phyloP scores from a whole-genome alignment of 176 grass and related monocot species.

The bread wheat (Triticum aestivum) region DNA sequence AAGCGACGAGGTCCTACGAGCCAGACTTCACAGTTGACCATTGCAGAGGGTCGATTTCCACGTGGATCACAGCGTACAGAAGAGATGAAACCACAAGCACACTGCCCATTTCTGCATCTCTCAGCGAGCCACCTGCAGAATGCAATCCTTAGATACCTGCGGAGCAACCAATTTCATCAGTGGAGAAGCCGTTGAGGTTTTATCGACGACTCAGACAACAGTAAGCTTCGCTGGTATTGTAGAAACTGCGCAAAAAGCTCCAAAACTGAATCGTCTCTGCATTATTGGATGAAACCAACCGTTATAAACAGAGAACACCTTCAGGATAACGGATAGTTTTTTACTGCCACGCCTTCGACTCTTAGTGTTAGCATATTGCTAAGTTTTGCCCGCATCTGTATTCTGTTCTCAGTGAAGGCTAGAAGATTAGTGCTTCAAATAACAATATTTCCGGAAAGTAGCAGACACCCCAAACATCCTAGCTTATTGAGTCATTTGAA shows the following conservation, averaged over 20 bases:
- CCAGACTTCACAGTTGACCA: not conserved
- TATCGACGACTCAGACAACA: not conserved
- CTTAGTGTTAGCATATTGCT: not conserved
- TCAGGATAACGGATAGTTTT: not conserved
- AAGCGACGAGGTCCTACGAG: not conserved
- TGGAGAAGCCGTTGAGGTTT: not conserved
- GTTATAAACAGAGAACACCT: not conserved
- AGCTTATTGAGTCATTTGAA: no score
- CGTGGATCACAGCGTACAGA: not conserved
- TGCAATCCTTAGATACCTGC: not conserved
- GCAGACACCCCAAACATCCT: not conserved
- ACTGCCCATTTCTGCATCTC: not conserved
- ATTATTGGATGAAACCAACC: not conserved
- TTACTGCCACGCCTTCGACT: not conserved
- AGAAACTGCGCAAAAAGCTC: not conserved
- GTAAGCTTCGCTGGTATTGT: not conserved
- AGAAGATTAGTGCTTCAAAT: not conserved
- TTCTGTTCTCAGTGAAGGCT: not conserved
- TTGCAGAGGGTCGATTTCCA: not conserved
- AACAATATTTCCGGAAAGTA: not conserved
- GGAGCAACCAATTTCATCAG: not conserved
- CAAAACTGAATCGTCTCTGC: not conserved
- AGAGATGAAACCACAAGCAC: not conserved
- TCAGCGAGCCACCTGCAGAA: not conserved
- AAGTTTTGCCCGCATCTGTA: not conserved